Percentiles rank a stretch among this genome's conserved stretches.
phyloP scores from a whole-genome alignment of 1,139 yeast species.

The Geotrichum phurueaensis region DNA sequence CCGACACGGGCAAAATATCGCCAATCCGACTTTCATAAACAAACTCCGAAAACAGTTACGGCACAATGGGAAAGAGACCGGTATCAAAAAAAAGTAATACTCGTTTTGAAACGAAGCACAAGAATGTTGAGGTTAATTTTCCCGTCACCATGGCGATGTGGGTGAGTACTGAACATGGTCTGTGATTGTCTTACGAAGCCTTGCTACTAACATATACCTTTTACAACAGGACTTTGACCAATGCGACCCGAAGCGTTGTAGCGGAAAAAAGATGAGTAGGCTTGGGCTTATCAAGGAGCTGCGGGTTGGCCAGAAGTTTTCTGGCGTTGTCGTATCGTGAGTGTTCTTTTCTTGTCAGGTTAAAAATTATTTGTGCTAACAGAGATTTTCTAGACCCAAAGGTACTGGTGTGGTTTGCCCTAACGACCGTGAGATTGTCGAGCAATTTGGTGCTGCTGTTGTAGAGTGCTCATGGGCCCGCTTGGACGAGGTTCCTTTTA shows the following conservation, averaged over 20 bases:
- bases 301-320: conserved; percentile 85
- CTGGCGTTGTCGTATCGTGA: conserved; percentile 75
- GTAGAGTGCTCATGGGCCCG: conserved; percentile 99
- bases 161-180: conserved; percentile 26
- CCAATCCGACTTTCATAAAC: not conserved
- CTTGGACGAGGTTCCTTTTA: conserved; percentile 88
- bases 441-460: conserved; percentile 81
- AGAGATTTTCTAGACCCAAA: conserved; percentile 50
- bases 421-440: conserved; percentile 71
- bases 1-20: not conserved
- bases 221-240: conserved; percentile 71
- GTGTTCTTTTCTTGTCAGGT: conserved; percentile 9
- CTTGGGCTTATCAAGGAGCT: conserved; percentile 74
- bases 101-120: conserved; percentile 22
- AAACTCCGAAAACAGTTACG: not conserved
- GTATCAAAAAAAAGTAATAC: conserved; percentile 12
- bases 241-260: conserved; percentile 96
- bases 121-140: conserved; percentile 23
- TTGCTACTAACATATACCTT: not conserved
- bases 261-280: conserved; percentile 89
- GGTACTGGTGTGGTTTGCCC: conserved; percentile 92
- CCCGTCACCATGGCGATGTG: conserved; percentile 42
- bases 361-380: not conserved
- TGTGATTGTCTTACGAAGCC: not conserved
- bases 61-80: conserved; percentile 17